Conservation (phyloP, 805 yeast genomes). For the Yarrowia sp. region DNA sequence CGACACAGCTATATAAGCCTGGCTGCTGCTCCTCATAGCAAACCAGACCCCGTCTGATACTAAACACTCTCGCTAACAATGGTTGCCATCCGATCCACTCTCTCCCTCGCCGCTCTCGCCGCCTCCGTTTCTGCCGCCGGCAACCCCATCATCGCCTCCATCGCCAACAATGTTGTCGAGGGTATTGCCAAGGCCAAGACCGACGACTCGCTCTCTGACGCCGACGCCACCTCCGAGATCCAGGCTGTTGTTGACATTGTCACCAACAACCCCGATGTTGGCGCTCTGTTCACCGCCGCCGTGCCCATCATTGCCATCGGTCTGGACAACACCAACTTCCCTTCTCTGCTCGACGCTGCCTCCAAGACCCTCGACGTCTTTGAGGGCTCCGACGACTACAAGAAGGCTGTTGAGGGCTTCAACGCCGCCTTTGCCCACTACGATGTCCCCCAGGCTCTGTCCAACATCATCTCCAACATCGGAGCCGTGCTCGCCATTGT, state of each 20-base stretch:
- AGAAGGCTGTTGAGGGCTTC: slow-evolving; percentile 10
- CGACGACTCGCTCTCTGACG: slow-evolving; percentile 34
- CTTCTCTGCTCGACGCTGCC: slow-evolving; percentile 30
- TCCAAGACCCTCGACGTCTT: slow-evolving; percentile 31
- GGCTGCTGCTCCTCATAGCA: not conserved
- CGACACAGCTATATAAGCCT: slow-evolving; percentile 1
- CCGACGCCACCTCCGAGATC: slow-evolving; percentile 27
- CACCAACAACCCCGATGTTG: slow-evolving; percentile 27
- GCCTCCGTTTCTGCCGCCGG: slow-evolving; percentile 1
- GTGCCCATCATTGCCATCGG: slow-evolving; percentile 21
- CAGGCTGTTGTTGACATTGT: slow-evolving; percentile 25
- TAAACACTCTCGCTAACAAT: slow-evolving; percentile 33
- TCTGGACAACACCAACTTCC: slow-evolving; percentile 17
- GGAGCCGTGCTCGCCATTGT: slow-evolving; percentile 22
- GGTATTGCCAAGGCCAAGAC: slow-evolving; percentile 28
- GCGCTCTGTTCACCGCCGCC: slow-evolving; percentile 19
- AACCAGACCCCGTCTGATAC: slow-evolving; percentile 14
- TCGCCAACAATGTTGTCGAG: slow-evolving; percentile 8
- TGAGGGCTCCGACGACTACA: slow-evolving; percentile 19
- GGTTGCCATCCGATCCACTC: slow-evolving; percentile 39
- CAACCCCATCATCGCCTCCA: slow-evolving; percentile 26
- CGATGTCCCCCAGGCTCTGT: slow-evolving; percentile 30
- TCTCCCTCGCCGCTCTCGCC: slow-evolving; percentile 33
- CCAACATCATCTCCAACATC: slow-evolving; percentile 30
- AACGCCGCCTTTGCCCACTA: slow-evolving; percentile 24